These are phyloP conservation scores for Elaeagnus macrophylla DNA, from an alignment of 306 rosid genomes.

Conservation along the genomic window DNA sequence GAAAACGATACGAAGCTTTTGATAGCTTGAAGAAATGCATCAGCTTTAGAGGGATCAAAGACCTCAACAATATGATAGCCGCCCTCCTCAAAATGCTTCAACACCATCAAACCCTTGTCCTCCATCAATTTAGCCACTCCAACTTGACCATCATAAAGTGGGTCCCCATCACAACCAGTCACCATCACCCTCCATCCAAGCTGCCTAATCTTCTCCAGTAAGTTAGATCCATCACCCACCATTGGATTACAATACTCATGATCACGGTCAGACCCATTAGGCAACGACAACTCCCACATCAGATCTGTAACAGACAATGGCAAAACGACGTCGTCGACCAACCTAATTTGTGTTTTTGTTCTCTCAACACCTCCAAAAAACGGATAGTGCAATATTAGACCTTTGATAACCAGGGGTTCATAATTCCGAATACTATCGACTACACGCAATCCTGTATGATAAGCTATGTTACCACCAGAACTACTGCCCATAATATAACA, in stretches of 20 bases:
- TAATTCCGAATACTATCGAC: neutral
- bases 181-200: slow-evolving; percentile 23
- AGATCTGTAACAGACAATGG: slow-evolving; percentile 19
- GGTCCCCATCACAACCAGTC: slow-evolving; percentile 28
- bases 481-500: slow-evolving; percentile 37
- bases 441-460: slow-evolving; percentile 22
- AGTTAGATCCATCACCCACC: neutral
- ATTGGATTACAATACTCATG: slow-evolving; percentile 34
- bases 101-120: slow-evolving; percentile 13
- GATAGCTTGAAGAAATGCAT: slow-evolving; percentile 3
- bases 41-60: slow-evolving; percentile 17
- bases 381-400: slow-evolving; percentile 37
- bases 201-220: slow-evolving; percentile 8
- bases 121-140: slow-evolving; percentile 19
- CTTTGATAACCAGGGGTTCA: slow-evolving; percentile 23
- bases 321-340: slow-evolving; percentile 8
- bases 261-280: slow-evolving; percentile 29
- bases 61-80: slow-evolving; percentile 26
- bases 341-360: slow-evolving; percentile 27
- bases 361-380: slow-evolving; percentile 39
- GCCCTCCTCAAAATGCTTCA: slow-evolving; percentile 16
- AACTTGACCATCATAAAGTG: slow-evolving; percentile 25
- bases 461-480: slow-evolving; percentile 36
- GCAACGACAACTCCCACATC: slow-evolving; percentile 36
- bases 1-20: slow-evolving; percentile 15